A percentile compares a stretch with the other conserved stretches of the same genome.
These are phyloP conservation scores for Penicillium sp. DNA, from an alignment of 2,329 filamentous ascomycete species.

Conservation along the genomic window DNA sequence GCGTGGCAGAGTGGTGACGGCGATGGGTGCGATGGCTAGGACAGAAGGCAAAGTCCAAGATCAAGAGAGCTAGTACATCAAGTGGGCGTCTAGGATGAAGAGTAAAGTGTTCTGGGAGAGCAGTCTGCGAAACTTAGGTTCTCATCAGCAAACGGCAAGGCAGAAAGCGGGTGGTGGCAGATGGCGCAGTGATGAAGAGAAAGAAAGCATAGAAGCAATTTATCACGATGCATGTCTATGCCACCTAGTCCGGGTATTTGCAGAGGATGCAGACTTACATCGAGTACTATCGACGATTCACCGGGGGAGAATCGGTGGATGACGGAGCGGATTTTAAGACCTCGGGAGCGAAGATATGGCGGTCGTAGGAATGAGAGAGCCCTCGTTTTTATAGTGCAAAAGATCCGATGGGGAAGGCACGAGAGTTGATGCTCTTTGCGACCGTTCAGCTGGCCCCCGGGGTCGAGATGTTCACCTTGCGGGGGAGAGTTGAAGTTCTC, in stretches of 20 bases:
- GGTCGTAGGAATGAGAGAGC: not conserved
- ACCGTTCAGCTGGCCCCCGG: not conserved
- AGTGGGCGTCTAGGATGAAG: not conserved
- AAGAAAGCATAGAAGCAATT: not conserved
- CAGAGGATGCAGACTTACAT: not conserved
- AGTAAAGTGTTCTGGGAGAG: not conserved
- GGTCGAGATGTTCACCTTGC: not conserved
- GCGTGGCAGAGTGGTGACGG: not conserved
- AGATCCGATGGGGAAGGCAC: not conserved
- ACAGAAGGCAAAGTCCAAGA: not conserved
- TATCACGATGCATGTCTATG: not conserved
- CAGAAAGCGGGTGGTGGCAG: not conserved
- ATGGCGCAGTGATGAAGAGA: not conserved
- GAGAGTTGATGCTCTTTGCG: not conserved
- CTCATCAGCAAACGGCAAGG: not conserved
- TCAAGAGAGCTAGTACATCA: not conserved
- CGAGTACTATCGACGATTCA: not conserved
- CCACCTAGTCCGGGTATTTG: not conserved
- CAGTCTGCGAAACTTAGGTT: not conserved
- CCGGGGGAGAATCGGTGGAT: not conserved
- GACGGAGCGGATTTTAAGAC: not conserved
- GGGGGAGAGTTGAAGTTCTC: constrained; percentile 9
- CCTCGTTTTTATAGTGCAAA: not conserved
- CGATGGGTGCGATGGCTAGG: not conserved
- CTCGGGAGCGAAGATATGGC: not conserved